These are phyloP conservation scores for Mycocentrospora acerina DNA, from an alignment of 2,329 filamentous ascomycete genomes.

Conservation along the genomic window DNA sequence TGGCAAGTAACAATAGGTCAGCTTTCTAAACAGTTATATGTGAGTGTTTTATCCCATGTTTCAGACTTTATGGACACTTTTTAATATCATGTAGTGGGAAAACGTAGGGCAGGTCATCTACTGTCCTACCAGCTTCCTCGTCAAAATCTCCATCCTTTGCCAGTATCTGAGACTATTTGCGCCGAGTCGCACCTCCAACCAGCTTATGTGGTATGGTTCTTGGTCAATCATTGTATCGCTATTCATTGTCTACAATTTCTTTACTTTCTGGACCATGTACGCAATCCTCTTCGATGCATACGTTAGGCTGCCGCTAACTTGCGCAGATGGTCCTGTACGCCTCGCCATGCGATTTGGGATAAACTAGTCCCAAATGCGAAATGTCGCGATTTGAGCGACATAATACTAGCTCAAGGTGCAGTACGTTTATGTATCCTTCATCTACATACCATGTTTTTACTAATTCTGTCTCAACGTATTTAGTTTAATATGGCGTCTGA, in stretches of 20 bases:
- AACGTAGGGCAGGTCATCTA: slow-evolving; percentile 29
- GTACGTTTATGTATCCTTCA: too few relatives aligned
- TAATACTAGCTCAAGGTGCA: slow-evolving; percentile 21
- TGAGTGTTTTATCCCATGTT: slow-evolving; percentile 4
- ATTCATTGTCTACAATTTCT: slow-evolving; percentile 24
- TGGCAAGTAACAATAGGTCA: slow-evolving; percentile 29
- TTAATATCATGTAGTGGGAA: slow-evolving; percentile 19
- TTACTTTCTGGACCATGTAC: slow-evolving; percentile 30
- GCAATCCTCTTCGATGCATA: too few relatives aligned
- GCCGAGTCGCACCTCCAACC: slow-evolving; percentile 19
- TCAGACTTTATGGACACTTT: too few relatives aligned
- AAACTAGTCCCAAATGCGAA: slow-evolving; percentile 21
- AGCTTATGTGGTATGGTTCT: slow-evolving; percentile 26
- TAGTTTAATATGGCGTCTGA: slow-evolving; percentile 34
- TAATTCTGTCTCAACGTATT: too few relatives aligned
- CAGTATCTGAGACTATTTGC: slow-evolving; percentile 33
- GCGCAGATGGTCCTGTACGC: slow-evolving; percentile 29
- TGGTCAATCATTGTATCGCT: slow-evolving; percentile 21
- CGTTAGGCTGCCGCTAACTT: too few relatives aligned
- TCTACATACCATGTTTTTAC: too few relatives aligned
- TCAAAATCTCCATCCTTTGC: slow-evolving; percentile 30
- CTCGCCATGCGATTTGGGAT: slow-evolving; percentile 28
- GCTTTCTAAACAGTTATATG: slow-evolving; percentile 28
- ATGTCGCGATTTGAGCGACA: slow-evolving; percentile 26
- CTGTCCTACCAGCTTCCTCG: slow-evolving; percentile 27